Conservation (phyloP, 2,329 filamentous ascomycete genomes). For the Sclerotinia borealis region DNA sequence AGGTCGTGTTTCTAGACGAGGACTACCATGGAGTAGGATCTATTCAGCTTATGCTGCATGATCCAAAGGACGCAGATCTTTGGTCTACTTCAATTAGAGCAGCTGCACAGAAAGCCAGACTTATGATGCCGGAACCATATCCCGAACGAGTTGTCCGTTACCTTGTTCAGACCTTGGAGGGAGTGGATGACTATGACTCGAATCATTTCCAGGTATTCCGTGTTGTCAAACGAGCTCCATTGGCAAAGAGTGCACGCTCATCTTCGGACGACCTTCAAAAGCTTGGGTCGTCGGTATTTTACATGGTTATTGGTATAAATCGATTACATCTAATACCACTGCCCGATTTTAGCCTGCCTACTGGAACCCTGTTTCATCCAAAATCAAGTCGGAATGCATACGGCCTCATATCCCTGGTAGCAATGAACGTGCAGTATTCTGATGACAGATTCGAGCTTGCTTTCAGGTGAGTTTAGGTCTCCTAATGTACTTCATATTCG, state of each 20-base stretch:
- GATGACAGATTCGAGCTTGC: conserved; percentile 63
- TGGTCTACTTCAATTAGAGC: conserved; percentile 59
- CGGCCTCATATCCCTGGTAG: conserved; percentile 57
- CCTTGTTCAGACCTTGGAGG: conserved; percentile 55
- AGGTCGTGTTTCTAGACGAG: conserved; percentile 63
- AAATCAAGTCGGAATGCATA: conserved; percentile 44
- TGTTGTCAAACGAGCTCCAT: conserved; percentile 56
- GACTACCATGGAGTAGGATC: conserved; percentile 53
- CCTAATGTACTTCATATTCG: neutral
- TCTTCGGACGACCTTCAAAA: conserved; percentile 64
- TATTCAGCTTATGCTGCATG: conserved; percentile 58
- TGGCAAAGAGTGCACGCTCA: conserved; percentile 46
- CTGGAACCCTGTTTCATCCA: conserved; percentile 38
- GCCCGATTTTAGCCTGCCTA: conserved; percentile 48
- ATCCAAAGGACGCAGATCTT: conserved; percentile 56
- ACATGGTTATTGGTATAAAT: conserved; percentile 63
- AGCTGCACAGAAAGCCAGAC: conserved; percentile 50
- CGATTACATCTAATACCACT: conserved; percentile 64
- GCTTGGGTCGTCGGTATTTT: conserved; percentile 57
- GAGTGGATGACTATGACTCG: conserved; percentile 63
- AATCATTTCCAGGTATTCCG: conserved; percentile 62
- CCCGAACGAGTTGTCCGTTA: conserved; percentile 56
- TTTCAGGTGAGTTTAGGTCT: conserved; percentile 39
- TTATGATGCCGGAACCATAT: conserved; percentile 46
- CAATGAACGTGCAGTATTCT: conserved; percentile 51